Percentiles rank a stretch among this genome's conserved stretches.
These are phyloP conservation scores for Nicotiana attenuata DNA, from an alignment of 257 asterid species.

Conservation along the genomic window DNA sequence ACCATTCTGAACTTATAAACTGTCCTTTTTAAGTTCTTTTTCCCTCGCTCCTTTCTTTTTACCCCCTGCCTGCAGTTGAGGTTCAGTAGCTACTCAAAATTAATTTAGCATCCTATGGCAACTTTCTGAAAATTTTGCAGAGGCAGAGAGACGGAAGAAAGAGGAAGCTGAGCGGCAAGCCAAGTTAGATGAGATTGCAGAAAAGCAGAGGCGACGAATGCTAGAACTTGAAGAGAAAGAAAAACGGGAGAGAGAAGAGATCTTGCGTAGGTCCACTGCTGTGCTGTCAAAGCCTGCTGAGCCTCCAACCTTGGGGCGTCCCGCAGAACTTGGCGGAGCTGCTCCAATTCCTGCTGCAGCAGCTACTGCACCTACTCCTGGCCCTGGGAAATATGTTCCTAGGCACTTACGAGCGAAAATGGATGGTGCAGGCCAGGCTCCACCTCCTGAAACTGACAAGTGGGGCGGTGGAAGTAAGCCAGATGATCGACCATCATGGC, in stretches of 20 bases:
- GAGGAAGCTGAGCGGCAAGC: slow-evolving; percentile 72
- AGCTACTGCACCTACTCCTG: slow-evolving; percentile 36
- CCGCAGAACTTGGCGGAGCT: slow-evolving; percentile 30
- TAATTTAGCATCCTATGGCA: not conserved
- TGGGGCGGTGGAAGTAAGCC: slow-evolving; percentile 36
- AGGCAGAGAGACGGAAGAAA: slow-evolving; percentile 58
- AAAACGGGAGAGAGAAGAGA: slow-evolving; percentile 40
- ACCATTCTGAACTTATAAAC: not conserved
- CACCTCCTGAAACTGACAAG: slow-evolving; percentile 49
- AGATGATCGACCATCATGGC: slow-evolving; percentile 47
- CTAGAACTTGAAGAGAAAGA: slow-evolving; percentile 65
- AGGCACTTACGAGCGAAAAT: slow-evolving; percentile 20
- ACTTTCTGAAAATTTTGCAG: slow-evolving; percentile 29
- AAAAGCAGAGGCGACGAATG: slow-evolving; percentile 68
- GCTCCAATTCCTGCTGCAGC: slow-evolving; percentile 29
- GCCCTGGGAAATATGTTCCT: slow-evolving; percentile 50
- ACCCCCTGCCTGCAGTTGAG: not conserved
- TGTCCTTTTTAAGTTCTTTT: not conserved
- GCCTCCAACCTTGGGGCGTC: slow-evolving; percentile 24
- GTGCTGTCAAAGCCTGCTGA: slow-evolving; percentile 28
- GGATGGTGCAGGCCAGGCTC: slow-evolving; percentile 29
- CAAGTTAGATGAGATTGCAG: slow-evolving; percentile 69
- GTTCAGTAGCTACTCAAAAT: not conserved
- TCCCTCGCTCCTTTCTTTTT: not conserved
- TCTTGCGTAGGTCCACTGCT: slow-evolving; percentile 25